Evolutionary conservation across 805 yeast species (phyloP), one percentile per base, ranked within the genome.

Genomic region (Candida pseudofarinosa): DNA sequence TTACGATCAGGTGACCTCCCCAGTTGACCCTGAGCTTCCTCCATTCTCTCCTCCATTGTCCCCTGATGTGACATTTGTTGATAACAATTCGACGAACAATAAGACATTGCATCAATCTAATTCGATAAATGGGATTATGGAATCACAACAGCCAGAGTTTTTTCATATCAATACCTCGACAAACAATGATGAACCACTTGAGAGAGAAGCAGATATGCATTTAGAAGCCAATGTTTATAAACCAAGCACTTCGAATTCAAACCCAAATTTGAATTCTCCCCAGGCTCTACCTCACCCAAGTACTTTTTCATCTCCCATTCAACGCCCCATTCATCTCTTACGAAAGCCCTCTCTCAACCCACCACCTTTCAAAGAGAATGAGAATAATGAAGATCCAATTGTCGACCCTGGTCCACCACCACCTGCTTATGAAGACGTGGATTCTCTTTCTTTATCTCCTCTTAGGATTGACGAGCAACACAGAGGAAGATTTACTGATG

Each of bases 321-420:
- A 48, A 32, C 51, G 84, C 28, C 85, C 88, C 0, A 73, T 81
- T 19, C 78, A 76, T 52, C 56, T 77, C 16, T 55, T 76, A 7
- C 63, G 85, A 39, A 65, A 70, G 49, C 86, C 85, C 14, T 71
- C 80, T 4, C 53, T 68, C 31, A 79, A 79, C 33, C 88, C 88
- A 3, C 88, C 88, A 1, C 77, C 86, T 4, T 82, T 83, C 47
- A 77, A 55, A 15, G 60, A 59, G 3, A 28, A 23, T n/a, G 18
- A 4, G n/a, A 18, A 39, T 13, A 33, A 5, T 7, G 40, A 33
- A 13, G 12, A 14, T 4, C 15, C n/a, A n/a, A 14, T 34, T 3
- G 60, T 58, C 3, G 34, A 32, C 7, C 14, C 7, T 7, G 34
- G 34, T 14, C 69, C 69, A 1, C 70, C 71, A 15, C 63, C 67